phyloP scores from a whole-genome alignment of 2,329 filamentous ascomycete genomes.

The Biscogniauxia mediterranea region DNA sequence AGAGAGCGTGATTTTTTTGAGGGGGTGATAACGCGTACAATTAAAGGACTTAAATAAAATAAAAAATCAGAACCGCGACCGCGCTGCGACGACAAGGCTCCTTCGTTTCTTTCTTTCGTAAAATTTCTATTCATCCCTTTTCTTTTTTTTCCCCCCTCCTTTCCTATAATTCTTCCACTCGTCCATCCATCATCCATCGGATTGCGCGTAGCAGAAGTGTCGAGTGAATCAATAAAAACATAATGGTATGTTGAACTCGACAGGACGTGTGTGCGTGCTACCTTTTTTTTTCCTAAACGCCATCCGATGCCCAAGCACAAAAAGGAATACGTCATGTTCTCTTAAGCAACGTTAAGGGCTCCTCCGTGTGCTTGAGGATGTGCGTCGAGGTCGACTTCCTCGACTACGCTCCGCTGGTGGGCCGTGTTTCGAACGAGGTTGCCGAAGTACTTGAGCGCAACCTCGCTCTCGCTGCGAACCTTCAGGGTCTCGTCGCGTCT shows the following conservation, averaged over 20 bases:
- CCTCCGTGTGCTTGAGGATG: slow-evolving; percentile 38
- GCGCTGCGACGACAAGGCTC: neutral
- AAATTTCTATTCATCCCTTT: neutral
- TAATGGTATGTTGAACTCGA: neutral
- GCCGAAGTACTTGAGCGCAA: slow-evolving; percentile 85
- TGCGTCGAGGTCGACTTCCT: slow-evolving; percentile 54
- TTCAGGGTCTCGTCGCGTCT: slow-evolving; percentile 83
- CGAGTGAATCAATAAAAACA: neutral
- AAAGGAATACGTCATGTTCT: slow-evolving; percentile 8
- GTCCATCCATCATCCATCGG: neutral
- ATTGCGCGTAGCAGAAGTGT: neutral
- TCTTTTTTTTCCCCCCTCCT: neutral
- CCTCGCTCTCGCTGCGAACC: slow-evolving; percentile 77
- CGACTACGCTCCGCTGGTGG: slow-evolving; percentile 49
- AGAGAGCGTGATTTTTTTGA: too few species aligned
- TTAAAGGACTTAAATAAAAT: too few species aligned
- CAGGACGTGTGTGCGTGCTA: neutral
- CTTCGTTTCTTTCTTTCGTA: neutral
- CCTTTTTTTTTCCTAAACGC: slow-evolving; percentile 8
- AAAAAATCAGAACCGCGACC: neutral
- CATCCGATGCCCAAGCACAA: slow-evolving; percentile 13
- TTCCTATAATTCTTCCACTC: neutral
- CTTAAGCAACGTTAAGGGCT: slow-evolving; percentile 1
- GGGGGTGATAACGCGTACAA: too few species aligned
- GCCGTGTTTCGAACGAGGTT: slow-evolving; percentile 72